A percentile compares a stretch with the other conserved stretches of the same genome.
Conservation (phyloP, 208 protist species). For the Novymonas esmeraldas region DNA sequence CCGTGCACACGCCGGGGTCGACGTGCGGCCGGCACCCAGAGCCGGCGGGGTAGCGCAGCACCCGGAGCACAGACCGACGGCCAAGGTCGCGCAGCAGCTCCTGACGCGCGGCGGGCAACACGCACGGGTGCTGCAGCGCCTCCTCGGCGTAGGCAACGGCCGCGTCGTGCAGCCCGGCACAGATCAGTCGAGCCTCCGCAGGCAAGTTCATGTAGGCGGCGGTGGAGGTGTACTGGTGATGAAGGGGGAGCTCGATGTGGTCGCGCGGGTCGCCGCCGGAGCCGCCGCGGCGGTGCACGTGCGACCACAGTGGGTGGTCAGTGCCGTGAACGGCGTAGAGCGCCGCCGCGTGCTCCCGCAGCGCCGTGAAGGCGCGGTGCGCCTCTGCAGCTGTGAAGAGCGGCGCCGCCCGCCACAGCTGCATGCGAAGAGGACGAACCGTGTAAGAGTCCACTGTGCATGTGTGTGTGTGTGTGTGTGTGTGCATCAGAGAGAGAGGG, state of each 20-base stretch:
- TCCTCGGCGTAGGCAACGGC: conserved; percentile 35
- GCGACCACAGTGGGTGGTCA: conserved; percentile 11
- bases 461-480: neutral
- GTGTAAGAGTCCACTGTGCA: neutral
- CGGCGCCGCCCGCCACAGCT: conserved; percentile 17
- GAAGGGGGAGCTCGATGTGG: conserved; percentile 39
- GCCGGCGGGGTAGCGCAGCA: conserved; percentile 59
- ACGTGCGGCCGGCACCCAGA: conserved; percentile 71
- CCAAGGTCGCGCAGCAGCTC: conserved; percentile 35
- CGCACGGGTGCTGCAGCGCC: conserved; percentile 19
- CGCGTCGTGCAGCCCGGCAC: conserved; percentile 34
- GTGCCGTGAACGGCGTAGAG: neutral
- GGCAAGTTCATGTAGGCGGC: conserved; percentile 30
- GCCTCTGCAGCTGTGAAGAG: conserved; percentile 43
- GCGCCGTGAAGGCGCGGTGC: conserved; percentile 40
- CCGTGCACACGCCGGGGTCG: conserved; percentile 79
- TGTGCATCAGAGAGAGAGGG: too few relatives aligned
- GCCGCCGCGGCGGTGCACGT: conserved; percentile 13
- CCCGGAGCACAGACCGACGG: conserved; percentile 62
- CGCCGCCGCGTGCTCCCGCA: conserved; percentile 16
- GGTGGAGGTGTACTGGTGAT: conserved; percentile 11
- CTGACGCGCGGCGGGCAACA: conserved; percentile 14
- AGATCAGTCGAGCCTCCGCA: conserved; percentile 35
- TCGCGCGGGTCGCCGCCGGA: conserved; percentile 14
- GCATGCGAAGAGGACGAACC: too few relatives aligned